phyloP scores from a whole-genome alignment of 495 filamentous ascomycete species.

The Cercophora sp. region DNA sequence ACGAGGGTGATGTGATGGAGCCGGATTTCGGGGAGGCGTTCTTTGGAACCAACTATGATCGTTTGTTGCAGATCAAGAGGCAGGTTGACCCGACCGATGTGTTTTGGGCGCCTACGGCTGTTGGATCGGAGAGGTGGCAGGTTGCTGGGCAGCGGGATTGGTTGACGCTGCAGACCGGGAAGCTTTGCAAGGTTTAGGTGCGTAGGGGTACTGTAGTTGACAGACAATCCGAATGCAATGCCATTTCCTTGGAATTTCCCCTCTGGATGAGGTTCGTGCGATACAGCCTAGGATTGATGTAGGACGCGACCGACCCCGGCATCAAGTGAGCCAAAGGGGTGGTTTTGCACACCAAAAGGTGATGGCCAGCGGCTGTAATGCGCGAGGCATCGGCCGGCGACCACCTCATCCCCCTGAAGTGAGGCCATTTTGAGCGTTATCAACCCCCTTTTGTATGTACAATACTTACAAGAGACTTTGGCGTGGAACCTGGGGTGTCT shows the following conservation, averaged over 20 bases:
- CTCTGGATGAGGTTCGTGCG: not conserved
- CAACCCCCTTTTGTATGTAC: no score
- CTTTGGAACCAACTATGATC: constrained; percentile 49
- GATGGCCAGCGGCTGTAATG: no score
- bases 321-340: no score
- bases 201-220: no score
- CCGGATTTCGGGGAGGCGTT: constrained; percentile 61
- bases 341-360: no score
- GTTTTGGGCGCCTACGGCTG: constrained; percentile 53
- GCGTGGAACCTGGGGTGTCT: no score
- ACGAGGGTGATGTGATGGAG: constrained; percentile 57
- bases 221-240: not conserved
- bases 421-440: no score
- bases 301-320: no score
- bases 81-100: constrained; percentile 48
- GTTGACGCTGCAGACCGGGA: constrained; percentile 22
- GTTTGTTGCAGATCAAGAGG: constrained; percentile 46
- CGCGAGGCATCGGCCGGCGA: no score
- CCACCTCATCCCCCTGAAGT: no score
- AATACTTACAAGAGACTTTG: no score
- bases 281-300: no score
- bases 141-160: constrained; percentile 13
- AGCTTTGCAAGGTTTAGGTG: constrained; percentile 25
- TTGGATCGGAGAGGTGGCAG: constrained; percentile 49
- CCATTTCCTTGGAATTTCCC: not conserved